Conservation (phyloP, 371 early-diverging fungal genomes). For the Circinella minor region DNA sequence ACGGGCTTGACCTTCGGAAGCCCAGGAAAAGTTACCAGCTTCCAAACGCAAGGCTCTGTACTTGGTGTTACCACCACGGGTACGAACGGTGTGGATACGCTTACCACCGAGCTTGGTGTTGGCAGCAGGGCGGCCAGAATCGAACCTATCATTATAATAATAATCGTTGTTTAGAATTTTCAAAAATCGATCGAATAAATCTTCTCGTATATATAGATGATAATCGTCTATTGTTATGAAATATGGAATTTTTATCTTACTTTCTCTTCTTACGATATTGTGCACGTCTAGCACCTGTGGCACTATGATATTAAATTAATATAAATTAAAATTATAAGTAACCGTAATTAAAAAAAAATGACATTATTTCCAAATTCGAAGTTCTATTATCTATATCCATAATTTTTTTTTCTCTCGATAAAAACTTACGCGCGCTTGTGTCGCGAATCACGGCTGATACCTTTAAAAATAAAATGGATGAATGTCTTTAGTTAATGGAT, state of each 20-base stretch:
- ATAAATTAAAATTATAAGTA: background rate
- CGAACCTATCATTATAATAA: constrained; percentile 66
- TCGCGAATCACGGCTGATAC: constrained; percentile 24
- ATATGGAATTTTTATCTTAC: constrained; percentile 30
- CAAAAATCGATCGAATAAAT: too few species aligned
- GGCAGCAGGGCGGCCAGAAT: constrained; percentile 96
- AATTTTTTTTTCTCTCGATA: background rate
- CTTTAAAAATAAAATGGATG: constrained; percentile 14
- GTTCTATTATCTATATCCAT: too few species aligned
- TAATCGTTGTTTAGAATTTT: too few species aligned
- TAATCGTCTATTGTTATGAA: too few species aligned
- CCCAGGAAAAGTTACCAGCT: constrained; percentile 98
- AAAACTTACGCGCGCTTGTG: constrained; percentile 22
- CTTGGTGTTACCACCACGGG: constrained; percentile 99
- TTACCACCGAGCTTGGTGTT: constrained; percentile 97
- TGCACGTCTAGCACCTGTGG: constrained; percentile 23
- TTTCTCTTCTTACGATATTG: constrained; percentile 24
- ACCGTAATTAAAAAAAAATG: background rate
- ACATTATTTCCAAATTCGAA: background rate
- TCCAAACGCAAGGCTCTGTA: constrained; percentile 98
- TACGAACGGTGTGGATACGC: constrained; percentile 91
- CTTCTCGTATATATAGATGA: too few species aligned
- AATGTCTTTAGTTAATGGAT: background rate
- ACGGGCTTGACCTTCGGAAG: constrained; percentile 92
- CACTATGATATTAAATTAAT: constrained; percentile 5